These are phyloP conservation scores for Sclerotinia glacialis DNA, from an alignment of 2,329 filamentous ascomycete species.

Conservation along the genomic window DNA sequence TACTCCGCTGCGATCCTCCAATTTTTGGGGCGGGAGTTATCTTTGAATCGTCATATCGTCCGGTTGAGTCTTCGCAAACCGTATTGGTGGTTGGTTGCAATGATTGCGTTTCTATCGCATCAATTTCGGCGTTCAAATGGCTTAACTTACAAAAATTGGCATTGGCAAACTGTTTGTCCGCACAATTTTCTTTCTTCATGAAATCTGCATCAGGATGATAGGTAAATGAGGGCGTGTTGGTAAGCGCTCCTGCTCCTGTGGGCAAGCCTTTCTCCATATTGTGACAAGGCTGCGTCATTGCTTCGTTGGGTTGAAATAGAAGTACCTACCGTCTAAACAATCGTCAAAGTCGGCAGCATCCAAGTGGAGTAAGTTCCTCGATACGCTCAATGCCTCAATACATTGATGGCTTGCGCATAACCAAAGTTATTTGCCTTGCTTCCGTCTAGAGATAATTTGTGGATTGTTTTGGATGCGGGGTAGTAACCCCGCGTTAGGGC, in stretches of 20 bases:
- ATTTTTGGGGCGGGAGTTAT: too few relatives aligned
- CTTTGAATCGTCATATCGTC: not conserved
- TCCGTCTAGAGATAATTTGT: not conserved
- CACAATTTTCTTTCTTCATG: not conserved
- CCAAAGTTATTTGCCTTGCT: not conserved
- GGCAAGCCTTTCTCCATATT: not conserved
- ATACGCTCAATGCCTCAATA: not conserved
- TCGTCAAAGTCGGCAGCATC: not conserved
- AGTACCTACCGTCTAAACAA: not conserved
- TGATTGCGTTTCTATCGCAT: not conserved
- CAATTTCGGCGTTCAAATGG: not conserved
- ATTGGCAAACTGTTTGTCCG: not conserved
- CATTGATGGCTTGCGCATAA: not conserved
- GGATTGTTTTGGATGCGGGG: not conserved
- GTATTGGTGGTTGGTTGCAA: not conserved
- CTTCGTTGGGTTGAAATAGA: not conserved
- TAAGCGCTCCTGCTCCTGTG: not conserved
- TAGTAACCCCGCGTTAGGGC: slow-evolving; percentile 16
- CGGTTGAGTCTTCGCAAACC: not conserved
- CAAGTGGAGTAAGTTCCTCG: too few relatives aligned
- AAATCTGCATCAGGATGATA: not conserved
- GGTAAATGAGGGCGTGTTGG: not conserved
- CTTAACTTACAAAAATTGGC: slow-evolving; percentile 1
- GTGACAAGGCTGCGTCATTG: not conserved
- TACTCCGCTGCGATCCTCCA: not conserved